A percentile compares a stretch with the other conserved stretches of the same genome.
Conservation (phyloP, 306 rosid genomes). For the Clitoria ternatea region DNA sequence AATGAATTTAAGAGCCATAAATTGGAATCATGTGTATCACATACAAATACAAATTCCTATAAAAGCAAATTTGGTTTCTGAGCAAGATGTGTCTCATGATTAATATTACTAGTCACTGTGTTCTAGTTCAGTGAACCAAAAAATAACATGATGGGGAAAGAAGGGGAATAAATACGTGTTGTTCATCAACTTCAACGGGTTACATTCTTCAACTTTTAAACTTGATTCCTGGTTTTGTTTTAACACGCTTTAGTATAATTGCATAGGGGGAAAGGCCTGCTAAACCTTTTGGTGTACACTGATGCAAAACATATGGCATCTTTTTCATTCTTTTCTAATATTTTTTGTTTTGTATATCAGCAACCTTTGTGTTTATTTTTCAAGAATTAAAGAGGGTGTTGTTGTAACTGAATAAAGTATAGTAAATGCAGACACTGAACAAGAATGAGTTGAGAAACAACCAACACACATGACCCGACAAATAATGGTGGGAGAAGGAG, state of each 20-base stretch:
- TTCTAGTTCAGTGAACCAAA: constrained; percentile 25
- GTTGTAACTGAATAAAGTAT: not conserved
- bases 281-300: constrained; percentile 22
- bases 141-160: constrained; percentile 18
- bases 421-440: constrained; percentile 6
- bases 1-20: constrained; percentile 14
- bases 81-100: constrained; percentile 36
- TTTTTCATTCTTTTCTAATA: constrained; percentile 25
- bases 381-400: not conserved
- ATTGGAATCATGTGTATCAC: constrained; percentile 20
- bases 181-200: constrained; percentile 29
- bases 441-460: constrained; percentile 35
- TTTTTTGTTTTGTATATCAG: constrained; percentile 18
- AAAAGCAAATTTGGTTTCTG: constrained; percentile 24
- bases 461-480: constrained; percentile 61
- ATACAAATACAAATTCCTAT: constrained; percentile 3
- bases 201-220: constrained; percentile 35
- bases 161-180: constrained; percentile 21
- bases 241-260: constrained; percentile 21
- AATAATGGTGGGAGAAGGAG: constrained; percentile 56
- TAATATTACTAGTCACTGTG: not conserved
- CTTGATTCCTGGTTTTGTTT: constrained; percentile 61
- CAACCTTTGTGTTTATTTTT: constrained; percentile 5
- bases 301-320: constrained; percentile 32
- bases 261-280: constrained; percentile 6